phyloP scores from a whole-genome alignment of 2,329 filamentous ascomycete species.

The Chaetothyriales sp. region DNA sequence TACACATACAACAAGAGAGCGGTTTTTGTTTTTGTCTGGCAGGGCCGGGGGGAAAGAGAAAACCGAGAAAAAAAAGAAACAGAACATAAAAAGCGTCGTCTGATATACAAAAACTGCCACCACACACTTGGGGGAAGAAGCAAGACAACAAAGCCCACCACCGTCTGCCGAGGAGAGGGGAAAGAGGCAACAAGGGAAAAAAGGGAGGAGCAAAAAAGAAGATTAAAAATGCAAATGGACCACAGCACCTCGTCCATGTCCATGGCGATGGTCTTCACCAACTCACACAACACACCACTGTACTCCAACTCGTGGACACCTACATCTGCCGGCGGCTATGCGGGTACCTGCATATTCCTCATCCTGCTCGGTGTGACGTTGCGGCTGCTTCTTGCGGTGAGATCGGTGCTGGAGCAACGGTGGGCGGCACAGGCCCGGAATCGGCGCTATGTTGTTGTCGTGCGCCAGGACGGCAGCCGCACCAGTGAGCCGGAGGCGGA shows the following conservation, averaged over 20 bases:
- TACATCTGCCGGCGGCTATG: slow-evolving; percentile 53
- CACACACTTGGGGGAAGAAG: no score
- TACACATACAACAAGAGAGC: no score
- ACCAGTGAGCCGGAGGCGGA: slow-evolving; percentile 47
- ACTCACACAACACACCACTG: slow-evolving; percentile 45
- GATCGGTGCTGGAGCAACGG: slow-evolving; percentile 41
- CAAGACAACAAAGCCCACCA: no score
- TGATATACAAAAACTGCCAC: no score
- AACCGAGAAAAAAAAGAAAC: no score
- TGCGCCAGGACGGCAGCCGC: slow-evolving; percentile 20
- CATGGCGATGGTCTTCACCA: slow-evolving; percentile 36
- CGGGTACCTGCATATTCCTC: slow-evolving; percentile 82
- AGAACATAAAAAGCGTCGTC: background rate
- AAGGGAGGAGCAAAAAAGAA: background rate
- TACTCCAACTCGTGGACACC: slow-evolving; percentile 64
- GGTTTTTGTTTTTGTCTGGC: no score
- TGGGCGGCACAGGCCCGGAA: slow-evolving; percentile 60
- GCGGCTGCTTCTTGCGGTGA: slow-evolving; percentile 57
- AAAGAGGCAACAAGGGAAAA: no score
- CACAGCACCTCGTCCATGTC: background rate
- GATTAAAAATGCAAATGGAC: background rate
- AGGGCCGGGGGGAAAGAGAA: no score
- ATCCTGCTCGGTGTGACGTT: slow-evolving; percentile 57
- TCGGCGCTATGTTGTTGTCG: slow-evolving; percentile 60
- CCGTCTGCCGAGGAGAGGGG: no score